phyloP scores from a whole-genome alignment of 192 early-diverging fungal genomes.

The Geosiphon pyriformis region DNA sequence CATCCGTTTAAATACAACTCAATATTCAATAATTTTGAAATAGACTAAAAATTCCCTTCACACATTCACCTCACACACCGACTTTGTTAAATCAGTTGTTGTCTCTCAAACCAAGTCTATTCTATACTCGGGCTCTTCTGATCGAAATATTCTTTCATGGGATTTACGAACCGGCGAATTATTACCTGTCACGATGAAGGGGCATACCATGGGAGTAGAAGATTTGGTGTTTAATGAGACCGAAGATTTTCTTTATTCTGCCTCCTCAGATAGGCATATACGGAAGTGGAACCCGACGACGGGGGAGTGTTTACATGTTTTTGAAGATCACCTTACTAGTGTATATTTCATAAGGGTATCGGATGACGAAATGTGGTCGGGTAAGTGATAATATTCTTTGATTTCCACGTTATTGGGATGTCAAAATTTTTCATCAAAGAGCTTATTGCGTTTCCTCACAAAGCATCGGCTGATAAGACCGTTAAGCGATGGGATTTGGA shows the following conservation, averaged over 20 bases:
- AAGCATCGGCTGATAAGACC: constrained; percentile 88
- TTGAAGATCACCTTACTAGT: constrained; percentile 74
- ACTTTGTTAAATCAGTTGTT: constrained; percentile 84
- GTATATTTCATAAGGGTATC: constrained; percentile 60
- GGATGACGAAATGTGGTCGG: constrained; percentile 73
- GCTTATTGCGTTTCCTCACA: no score
- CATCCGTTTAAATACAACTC: no score
- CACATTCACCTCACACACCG: constrained; percentile 71
- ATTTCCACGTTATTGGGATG: no score
- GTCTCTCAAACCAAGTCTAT: constrained; percentile 34
- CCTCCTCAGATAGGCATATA: constrained; percentile 59
- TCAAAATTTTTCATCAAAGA: no score
- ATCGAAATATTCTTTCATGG: constrained; percentile 76
- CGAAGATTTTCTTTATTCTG: constrained; percentile 51
- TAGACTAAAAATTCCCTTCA: constrained; percentile 58
- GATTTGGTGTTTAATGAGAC: constrained; percentile 42
- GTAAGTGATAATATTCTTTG: constrained; percentile 35
- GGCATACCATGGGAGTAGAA: constrained; percentile 50
- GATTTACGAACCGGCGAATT: constrained; percentile 51
- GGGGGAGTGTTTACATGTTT: constrained; percentile 42
- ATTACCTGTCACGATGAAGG: constrained; percentile 37
- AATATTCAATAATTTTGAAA: neutral
- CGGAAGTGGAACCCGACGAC: constrained; percentile 55
- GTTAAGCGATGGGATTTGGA: constrained; percentile 81
- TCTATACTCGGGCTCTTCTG: constrained; percentile 76